Base-by-base conservation (phyloP, 345 rosid genomes). In the Eucalyptus cladocalyx region DNA sequence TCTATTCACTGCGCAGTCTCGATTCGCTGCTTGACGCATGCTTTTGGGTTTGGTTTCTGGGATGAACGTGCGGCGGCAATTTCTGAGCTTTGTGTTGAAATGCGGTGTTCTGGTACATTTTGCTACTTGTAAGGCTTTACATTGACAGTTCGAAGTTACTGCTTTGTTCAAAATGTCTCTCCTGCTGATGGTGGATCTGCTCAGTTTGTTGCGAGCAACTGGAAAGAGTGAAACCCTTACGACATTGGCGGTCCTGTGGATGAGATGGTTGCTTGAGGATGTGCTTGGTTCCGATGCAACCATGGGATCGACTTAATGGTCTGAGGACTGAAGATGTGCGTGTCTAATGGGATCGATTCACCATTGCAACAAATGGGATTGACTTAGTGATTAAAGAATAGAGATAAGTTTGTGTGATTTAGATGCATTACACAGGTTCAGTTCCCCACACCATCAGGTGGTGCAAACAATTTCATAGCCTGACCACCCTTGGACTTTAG, bases 381-480 rank as follows among this genome's bases (percentile, higher is more conserved):
- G 42, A 32, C 80, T 34, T 5, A 17, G 7, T 69, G 0, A 16
- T 4, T 16, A 32, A 67, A 34, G 42, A 67, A 67, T 4, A 67
- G 80, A 67, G 40, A 67, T 18, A 0, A 10, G 14, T 72, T 72
- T 37, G 15, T 72, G 81, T 34, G 45, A 72, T 72, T 19, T 72
- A 72, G 81, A 37, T 0, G 1, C 81, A 2, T 0, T 9, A 10
- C 14, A 6, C 26, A 11, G 8, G 28, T 37, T 69, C 5, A 12
- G 28, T 19, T 72, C 67, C 67, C 67, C 32, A 1, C 32, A 28
- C 0, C 8, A 1, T 28, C 32, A 12, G 8, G 4, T 60, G 7
- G 15, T 37, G 3, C 15, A 5, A 72, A 72, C 11, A 0, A 19
- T 37, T 72, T 37, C 45, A 19, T 19, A 5, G 45, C 28, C 45